Conservation (phyloP, 2,329 filamentous ascomycete genomes). For the Colletotrichum sp. region DNA sequence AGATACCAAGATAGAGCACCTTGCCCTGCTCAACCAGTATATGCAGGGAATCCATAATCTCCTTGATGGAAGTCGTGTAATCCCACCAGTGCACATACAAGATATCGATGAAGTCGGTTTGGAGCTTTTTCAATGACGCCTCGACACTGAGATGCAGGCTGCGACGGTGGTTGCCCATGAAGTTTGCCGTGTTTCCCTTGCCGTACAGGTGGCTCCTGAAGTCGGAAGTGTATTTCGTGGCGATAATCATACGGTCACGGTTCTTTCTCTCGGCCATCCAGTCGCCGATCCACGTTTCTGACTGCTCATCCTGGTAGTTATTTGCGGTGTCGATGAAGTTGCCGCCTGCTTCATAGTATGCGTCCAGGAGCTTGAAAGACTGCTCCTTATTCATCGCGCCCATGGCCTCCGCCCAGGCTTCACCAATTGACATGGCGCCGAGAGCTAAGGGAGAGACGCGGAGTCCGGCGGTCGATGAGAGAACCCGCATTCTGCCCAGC, state of each 20-base stretch:
- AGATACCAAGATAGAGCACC: slow-evolving; percentile 46
- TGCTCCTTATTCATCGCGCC: slow-evolving; percentile 60
- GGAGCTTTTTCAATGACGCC: slow-evolving; percentile 49
- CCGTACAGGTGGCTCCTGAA: slow-evolving; percentile 44
- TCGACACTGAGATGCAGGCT: slow-evolving; percentile 45
- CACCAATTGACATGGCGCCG: slow-evolving; percentile 59
- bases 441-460: slow-evolving; percentile 58
- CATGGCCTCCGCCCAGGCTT: slow-evolving; percentile 48
- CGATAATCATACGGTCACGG: slow-evolving; percentile 59
- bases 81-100: slow-evolving; percentile 53
- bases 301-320: slow-evolving; percentile 63
- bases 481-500: slow-evolving; percentile 57
- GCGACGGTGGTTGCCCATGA: slow-evolving; percentile 46
- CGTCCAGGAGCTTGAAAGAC: slow-evolving; percentile 63
- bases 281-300: slow-evolving; percentile 63
- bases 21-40: slow-evolving; percentile 44
- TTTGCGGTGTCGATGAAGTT: slow-evolving; percentile 74
- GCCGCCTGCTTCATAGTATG: slow-evolving; percentile 62
- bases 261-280: slow-evolving; percentile 56
- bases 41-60: slow-evolving; percentile 48
- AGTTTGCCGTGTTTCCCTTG: slow-evolving; percentile 44
- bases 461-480: slow-evolving; percentile 54
- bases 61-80: slow-evolving; percentile 43
- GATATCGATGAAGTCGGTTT: slow-evolving; percentile 49
- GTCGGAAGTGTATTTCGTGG: slow-evolving; percentile 61